Evolutionary conservation across 140 eudicot species (phyloP).

Genomic region (Oenanthe javanica): DNA sequence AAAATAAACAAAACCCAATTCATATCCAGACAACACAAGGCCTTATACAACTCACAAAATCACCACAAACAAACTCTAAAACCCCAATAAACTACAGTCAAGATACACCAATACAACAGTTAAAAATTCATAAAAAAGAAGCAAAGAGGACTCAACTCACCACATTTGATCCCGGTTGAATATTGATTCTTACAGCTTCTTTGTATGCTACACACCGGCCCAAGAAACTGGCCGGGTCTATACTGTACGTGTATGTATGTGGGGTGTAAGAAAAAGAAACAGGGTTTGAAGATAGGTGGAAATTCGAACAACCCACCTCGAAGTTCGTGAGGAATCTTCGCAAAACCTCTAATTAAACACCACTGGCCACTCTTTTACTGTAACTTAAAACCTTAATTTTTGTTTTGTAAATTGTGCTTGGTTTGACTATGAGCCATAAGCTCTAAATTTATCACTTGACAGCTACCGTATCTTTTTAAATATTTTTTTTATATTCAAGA

Average conservation of each 20-base stretch:
- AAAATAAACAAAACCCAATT: background rate
- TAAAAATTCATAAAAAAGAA: too few species aligned
- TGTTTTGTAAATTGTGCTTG: background rate
- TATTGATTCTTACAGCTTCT: background rate
- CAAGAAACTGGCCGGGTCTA: constrained; percentile 2
- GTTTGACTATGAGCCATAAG: too few species aligned
- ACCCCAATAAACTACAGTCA: background rate
- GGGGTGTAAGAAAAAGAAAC: background rate
- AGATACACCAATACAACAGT: background rate
- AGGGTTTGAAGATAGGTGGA: background rate
- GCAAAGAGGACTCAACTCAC: constrained; percentile 16
- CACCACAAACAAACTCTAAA: background rate
- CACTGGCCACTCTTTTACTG: background rate
- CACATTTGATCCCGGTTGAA: constrained; percentile 28
- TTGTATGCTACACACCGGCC: background rate
- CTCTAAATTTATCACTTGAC: too few species aligned
- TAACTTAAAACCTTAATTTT: background rate
- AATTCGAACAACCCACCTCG: background rate
- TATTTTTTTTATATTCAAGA: too few species aligned
- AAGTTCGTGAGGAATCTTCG: background rate
- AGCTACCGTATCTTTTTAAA: too few species aligned
- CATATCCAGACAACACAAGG: background rate
- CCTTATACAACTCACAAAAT: background rate
- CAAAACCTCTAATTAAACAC: background rate
- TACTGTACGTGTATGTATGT: background rate